phyloP scores from a whole-genome alignment of 2,329 filamentous ascomycete species.

The Ceratocystis diversiconidia region DNA sequence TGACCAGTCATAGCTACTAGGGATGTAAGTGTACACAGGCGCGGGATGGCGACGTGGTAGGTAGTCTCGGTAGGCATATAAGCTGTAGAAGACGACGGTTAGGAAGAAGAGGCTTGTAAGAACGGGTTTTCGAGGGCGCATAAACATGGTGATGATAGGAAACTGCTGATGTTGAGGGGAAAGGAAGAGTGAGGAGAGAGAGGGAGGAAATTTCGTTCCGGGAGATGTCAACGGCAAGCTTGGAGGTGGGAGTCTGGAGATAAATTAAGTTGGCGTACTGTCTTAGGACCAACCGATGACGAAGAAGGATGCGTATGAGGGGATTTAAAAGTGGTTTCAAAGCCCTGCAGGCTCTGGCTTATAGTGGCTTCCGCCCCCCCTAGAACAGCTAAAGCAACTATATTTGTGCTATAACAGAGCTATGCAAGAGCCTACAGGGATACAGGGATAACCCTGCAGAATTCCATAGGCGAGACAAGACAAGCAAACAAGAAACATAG shows the following conservation, averaged over 20 bases:
- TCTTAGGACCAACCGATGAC: too few relatives aligned
- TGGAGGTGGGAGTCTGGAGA: too few relatives aligned
- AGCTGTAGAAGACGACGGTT: conserved; percentile 51
- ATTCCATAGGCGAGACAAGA: not conserved
- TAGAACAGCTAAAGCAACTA: too few relatives aligned
- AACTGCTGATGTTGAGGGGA: not conserved
- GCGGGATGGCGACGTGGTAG: not conserved
- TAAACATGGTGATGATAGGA: conserved; percentile 1
- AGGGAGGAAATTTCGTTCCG: too few relatives aligned
- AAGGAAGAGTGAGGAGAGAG: not conserved
- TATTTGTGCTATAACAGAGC: too few relatives aligned
- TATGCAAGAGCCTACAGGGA: not conserved
- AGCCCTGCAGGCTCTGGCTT: too few relatives aligned
- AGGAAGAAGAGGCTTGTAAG: conserved; percentile 36
- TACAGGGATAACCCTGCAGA: not conserved
- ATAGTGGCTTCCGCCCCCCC: too few relatives aligned
- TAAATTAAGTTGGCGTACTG: too few relatives aligned
- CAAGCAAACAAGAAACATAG: not conserved
- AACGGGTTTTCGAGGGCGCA: conserved; percentile 25
- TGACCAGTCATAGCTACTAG: conserved; percentile 21
- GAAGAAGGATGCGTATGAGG: too few relatives aligned
- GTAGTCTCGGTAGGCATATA: conserved; percentile 34
- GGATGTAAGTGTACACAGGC: conserved; percentile 10
- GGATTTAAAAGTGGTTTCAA: too few relatives aligned
- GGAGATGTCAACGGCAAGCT: too few relatives aligned